Base-by-base conservation (phyloP, 306 rosid species). In the Comarum palustre region DNA sequence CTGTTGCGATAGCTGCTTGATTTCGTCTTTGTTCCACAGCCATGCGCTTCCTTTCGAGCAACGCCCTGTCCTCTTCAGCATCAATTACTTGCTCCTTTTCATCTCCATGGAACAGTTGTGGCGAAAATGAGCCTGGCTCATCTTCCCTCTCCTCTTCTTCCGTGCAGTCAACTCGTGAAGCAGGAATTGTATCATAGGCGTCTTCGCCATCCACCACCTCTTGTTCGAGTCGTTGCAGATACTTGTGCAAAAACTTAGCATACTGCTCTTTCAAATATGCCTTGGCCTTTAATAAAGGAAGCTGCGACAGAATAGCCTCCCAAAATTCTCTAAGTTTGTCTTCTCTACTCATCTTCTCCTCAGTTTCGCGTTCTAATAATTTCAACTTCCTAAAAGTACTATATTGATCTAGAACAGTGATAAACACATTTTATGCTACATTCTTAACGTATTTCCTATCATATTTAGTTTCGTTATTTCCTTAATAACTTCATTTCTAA, bases 271-370 rank as follows among this genome's bases (percentile, higher is more conserved):
- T 89, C 79, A 91, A 82, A 81, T 88, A 85, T 80, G 96, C 96
- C 94, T 93, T 94, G 86, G 98, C 98, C 87, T 85, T 89, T 76
- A 86, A 91, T 81, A 94, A 85, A 66, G 83, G 92, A 60, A 94
- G 94, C 76, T 83, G 92, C 76, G 92, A 86, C 29, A 87, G 75
- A 79, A 93, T 84, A 50, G 94, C 93, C 78, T 93, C 98, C 97
- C 96, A 93, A 79, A 86, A 91, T 81, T 93, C 97, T 66, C 87
- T 96, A 57, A 87, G 88, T 80, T 89, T 91, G 51, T 96, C 98
- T 24, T 92, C 84, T 65, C 97, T 96, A 45, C 89, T 90, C 97
- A 94, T 88, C 77, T 88, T 80, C 72, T 93, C 84, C 84, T 91
- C 94, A 12, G 89, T 91, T 68, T 87, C 82, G 66, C 76, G 78